Evolutionary conservation across 176 grass and related monocot species (phyloP).

Genomic region (Elaeis guineensis): DNA sequence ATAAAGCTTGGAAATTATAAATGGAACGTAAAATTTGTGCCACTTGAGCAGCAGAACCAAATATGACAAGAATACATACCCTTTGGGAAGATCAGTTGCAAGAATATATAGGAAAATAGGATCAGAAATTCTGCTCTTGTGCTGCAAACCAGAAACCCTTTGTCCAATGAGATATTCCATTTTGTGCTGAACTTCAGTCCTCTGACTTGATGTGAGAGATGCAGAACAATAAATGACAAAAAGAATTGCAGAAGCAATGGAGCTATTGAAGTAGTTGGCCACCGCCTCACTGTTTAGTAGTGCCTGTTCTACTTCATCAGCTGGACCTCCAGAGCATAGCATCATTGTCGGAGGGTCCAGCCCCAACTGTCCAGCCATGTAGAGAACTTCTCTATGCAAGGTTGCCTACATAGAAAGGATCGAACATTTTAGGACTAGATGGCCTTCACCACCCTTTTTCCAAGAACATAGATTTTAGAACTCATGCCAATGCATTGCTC

Average conservation of each 20-base stretch:
- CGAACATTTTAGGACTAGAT: not conserved
- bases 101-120: constrained; percentile 73
- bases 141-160: constrained; percentile 14
- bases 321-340: constrained; percentile 53
- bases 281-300: constrained; percentile 69
- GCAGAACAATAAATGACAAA: constrained; percentile 77
- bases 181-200: constrained; percentile 36
- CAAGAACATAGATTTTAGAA: no score
- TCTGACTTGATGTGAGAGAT: constrained; percentile 44
- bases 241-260: constrained; percentile 59
- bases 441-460: no score
- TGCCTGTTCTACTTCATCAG: constrained; percentile 57
- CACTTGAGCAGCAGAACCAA: no score
- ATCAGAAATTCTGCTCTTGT: constrained; percentile 21
- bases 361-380: constrained; percentile 92
- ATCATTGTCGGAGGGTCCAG: constrained; percentile 79
- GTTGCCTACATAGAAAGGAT: constrained; percentile 55
- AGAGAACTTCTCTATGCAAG: constrained; percentile 55
- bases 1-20: no score
- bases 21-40: no score
- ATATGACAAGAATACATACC: constrained; percentile 26
- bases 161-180: constrained; percentile 30
- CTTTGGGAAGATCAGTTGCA: constrained; percentile 78
- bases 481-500: no score
- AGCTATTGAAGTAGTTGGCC: constrained; percentile 62